phyloP scores from a whole-genome alignment of 495 filamentous ascomycete species.

The Daldinia bambusicola region DNA sequence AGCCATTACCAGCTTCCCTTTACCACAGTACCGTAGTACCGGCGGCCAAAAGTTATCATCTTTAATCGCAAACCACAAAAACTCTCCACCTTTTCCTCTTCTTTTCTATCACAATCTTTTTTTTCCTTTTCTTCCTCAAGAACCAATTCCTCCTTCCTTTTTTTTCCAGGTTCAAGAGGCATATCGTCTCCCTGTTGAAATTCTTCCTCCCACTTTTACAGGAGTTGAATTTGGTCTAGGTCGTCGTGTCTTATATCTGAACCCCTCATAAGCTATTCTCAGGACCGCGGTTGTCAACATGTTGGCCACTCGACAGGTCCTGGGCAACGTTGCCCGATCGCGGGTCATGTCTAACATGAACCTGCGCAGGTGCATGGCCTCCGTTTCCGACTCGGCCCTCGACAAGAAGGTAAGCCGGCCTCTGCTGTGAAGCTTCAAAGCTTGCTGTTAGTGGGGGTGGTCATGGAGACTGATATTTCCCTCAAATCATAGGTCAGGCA shows the following conservation, averaged over 20 bases:
- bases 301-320: conserved; percentile 65
- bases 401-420: conserved; percentile 60
- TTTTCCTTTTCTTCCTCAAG: conserved; percentile 32
- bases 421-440: conserved; percentile 14
- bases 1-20: conserved; percentile 45
- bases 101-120: conserved; percentile 38
- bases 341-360: conserved; percentile 60
- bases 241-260: conserved; percentile 32
- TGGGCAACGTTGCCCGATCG: conserved; percentile 61
- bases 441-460: conserved; percentile 12
- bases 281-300: conserved; percentile 56
- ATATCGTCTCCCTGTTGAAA: conserved; percentile 19
- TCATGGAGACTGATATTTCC: conserved; percentile 44
- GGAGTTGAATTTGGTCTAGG: conserved; percentile 31
- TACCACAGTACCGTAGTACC: conserved; percentile 42
- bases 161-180: conserved; percentile 33
- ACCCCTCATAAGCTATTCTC: conserved; percentile 43
- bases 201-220: conserved; percentile 12
- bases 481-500: conserved; percentile 58
- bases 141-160: conserved; percentile 24
- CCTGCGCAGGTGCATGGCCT: conserved; percentile 64
- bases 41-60: conserved; percentile 31
- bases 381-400: conserved; percentile 61
- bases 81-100: conserved; percentile 47
- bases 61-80: conserved; percentile 49